Base-by-base conservation (phyloP, 371 early-diverging fungal species). In the Apophysomyces sp. region DNA sequence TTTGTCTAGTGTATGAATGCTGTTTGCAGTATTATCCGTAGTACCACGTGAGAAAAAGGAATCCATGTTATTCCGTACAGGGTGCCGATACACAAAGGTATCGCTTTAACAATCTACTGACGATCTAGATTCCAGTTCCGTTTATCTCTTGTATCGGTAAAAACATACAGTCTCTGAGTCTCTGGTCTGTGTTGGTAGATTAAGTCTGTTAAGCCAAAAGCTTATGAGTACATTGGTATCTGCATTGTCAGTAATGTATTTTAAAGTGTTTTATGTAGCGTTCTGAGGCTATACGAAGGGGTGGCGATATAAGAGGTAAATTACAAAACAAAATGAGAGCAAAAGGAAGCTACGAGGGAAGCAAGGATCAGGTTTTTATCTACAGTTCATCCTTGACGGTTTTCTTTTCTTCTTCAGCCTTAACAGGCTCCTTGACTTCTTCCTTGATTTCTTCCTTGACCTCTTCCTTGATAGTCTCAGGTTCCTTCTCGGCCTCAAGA, bases 311-410 rank as follows among this genome's bases (percentile, higher is more conserved):
- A 44, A 44, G 21, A 16, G 49, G 49, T 44, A 44, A 44, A 44
- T 44, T 44, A 44, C 49, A 44, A 44, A 44, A 44, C 49, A 44
- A 44, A 44, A 44, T 9, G 49, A 21, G 49, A 44, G 21, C 6
- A 21, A 21, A 18, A 3, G 49, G 49, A 44, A 44, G 21, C 16
- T 21, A 44, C 16, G 21, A 44, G 8, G 4, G 21, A 21, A 44
- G 8, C 49, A 44, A 41, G n/a, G 49, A 44, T 44, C 16, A 44
- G 49, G 49, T n/a, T 44, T 44, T 44, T 57, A 57, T 72, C 66
- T 80, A 80, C 70, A 80, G 70, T 69, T 80, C 81, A 59, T 80
- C 81, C 69, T 78, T 80, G 63, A 72, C 67, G 32, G 63, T 73
- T 52, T 67, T 63, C 63, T 76, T 73, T 53, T 61, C 41, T 24